A percentile compares a stretch with the other conserved stretches of the same genome.
These are phyloP conservation scores for Phytophthora palmivora DNA, from an alignment of 352 stramenopile species.

Conservation along the genomic window DNA sequence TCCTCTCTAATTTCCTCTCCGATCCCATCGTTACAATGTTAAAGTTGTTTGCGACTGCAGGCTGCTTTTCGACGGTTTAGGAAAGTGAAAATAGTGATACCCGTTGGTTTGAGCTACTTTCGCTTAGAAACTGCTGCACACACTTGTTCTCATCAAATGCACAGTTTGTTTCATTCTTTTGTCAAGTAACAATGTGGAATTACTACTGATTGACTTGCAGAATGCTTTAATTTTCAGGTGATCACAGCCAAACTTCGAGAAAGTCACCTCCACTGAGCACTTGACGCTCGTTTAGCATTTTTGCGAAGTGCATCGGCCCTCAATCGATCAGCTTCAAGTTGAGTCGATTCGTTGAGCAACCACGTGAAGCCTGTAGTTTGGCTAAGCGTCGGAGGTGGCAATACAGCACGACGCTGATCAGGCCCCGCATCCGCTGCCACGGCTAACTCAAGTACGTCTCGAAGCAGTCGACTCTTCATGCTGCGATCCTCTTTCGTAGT, in stretches of 20 bases:
- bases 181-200: too few relatives aligned
- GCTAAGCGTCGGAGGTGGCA: conserved; percentile 53
- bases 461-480: conserved; percentile 79
- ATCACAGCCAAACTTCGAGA: background rate
- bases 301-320: conserved; percentile 56
- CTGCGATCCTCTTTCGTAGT: conserved; percentile 78
- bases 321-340: conserved; percentile 60
- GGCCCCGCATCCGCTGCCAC: conserved; percentile 56
- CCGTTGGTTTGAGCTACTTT: conserved; percentile 11
- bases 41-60: background rate
- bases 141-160: too few relatives aligned
- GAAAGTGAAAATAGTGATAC: background rate
- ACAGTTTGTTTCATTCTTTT: too few relatives aligned
- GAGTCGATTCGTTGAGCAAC: conserved; percentile 72
- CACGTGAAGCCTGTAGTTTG: conserved; percentile 71
- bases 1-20: conserved; percentile 35
- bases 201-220: too few relatives aligned
- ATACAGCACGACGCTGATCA: conserved; percentile 47
- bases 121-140: too few relatives aligned
- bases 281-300: conserved; percentile 48
- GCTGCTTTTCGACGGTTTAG: background rate
- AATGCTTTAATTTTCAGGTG: too few relatives aligned
- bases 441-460: conserved; percentile 74
- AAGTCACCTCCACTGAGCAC: conserved; percentile 41
- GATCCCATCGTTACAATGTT: conserved; percentile 23